Conservation (phyloP, 495 filamentous ascomycete species). For the Aspergillus egyptiacus region DNA sequence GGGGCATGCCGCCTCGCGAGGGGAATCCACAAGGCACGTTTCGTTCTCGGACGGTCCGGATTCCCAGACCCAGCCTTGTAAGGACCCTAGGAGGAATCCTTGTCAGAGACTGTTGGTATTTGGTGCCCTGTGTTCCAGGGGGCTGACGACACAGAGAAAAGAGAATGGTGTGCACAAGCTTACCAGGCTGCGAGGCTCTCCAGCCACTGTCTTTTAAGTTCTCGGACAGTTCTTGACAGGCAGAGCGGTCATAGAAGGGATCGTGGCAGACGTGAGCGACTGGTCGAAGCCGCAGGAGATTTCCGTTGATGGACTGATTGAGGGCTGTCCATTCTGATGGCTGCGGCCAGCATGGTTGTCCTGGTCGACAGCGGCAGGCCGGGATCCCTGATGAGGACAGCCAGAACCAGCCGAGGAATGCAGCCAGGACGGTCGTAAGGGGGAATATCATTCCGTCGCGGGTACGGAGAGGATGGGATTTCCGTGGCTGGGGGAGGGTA, state of each 20-base stretch:
- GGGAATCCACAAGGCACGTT: background rate
- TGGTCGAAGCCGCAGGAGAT: background rate
- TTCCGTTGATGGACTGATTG: conserved; percentile 8
- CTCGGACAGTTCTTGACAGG: background rate
- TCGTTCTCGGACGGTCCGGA: background rate
- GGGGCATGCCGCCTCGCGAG: background rate
- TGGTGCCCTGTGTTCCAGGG: too few species aligned
- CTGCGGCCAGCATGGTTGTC: conserved; percentile 13
- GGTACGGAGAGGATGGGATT: too few species aligned
- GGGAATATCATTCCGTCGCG: too few species aligned
- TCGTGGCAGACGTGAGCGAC: conserved; percentile 6
- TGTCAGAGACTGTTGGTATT: too few species aligned
- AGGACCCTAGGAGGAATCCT: background rate
- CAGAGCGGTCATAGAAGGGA: background rate
- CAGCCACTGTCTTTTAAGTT: background rate
- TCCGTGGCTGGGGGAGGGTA: too few species aligned
- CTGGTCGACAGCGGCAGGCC: conserved; percentile 14
- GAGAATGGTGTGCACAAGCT: background rate
- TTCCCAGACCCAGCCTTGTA: background rate
- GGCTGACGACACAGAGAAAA: too few species aligned
- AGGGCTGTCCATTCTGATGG: conserved; percentile 3
- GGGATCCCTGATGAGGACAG: too few species aligned
- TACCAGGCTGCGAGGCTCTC: background rate
- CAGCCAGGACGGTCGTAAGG: too few species aligned
- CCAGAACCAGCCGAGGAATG: too few species aligned